Evolutionary conservation across 1,284 basidiomycete genomes (phyloP).

Genomic region (Cryptococcus amylolentus): DNA sequence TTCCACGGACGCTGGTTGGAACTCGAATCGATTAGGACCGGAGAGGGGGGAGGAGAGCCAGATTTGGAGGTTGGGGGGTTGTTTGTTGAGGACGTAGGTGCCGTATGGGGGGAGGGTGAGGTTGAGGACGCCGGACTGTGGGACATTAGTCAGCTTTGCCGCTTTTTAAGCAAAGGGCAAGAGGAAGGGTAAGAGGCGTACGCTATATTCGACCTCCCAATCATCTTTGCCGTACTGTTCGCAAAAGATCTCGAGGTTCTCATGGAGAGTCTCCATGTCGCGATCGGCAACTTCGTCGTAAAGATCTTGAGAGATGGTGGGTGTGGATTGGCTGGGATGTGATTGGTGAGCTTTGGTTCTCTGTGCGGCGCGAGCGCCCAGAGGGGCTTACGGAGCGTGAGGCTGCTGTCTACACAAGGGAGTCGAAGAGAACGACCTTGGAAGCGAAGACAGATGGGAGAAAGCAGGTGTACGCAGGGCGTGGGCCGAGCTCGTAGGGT

Average conservation of each 20-base stretch:
- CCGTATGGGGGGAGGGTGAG: constrained; percentile 75
- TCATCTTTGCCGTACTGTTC: constrained; percentile 58
- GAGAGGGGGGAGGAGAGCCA: constrained; percentile 92
- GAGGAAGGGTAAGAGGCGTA: constrained; percentile 54
- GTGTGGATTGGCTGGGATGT: background rate
- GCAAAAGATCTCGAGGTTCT: constrained; percentile 70
- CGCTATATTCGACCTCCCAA: constrained; percentile 91
- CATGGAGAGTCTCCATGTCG: constrained; percentile 78
- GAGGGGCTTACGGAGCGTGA: background rate
- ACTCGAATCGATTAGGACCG: constrained; percentile 87
- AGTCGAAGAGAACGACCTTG: background rate
- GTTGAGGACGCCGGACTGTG: constrained; percentile 85
- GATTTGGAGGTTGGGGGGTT: constrained; percentile 98
- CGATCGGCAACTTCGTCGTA: constrained; percentile 77
- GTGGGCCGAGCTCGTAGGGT: too few species aligned
- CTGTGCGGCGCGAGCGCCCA: too few species aligned
- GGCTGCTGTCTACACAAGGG: background rate
- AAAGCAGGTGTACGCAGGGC: too few species aligned
- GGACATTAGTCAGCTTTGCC: background rate
- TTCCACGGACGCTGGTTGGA: constrained; percentile 35
- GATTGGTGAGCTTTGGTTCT: background rate
- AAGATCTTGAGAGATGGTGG: constrained; percentile 29
- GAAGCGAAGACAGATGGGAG: too few species aligned
- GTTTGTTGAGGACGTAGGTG: constrained; percentile 99
- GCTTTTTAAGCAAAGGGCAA: background rate